These are phyloP conservation scores for Penicillium italicum DNA, from an alignment of 2,329 filamentous ascomycete species.

Conservation along the genomic window DNA sequence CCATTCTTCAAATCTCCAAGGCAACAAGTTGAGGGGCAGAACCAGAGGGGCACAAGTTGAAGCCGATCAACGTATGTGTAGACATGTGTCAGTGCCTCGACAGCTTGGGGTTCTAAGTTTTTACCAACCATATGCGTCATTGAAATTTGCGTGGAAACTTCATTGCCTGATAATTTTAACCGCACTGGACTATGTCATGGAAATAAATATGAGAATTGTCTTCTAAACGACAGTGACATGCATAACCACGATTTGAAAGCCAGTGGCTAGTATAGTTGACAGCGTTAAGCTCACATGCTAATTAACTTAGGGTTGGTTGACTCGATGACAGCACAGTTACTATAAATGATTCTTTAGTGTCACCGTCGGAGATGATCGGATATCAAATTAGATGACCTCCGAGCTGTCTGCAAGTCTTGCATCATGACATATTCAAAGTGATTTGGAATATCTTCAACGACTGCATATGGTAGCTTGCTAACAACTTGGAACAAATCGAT, in stretches of 20 bases:
- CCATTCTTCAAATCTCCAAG: background rate
- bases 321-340: no score
- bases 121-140: background rate
- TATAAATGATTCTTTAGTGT: background rate
- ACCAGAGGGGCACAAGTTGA: constrained; percentile 6
- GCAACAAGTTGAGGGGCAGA: constrained; percentile 2
- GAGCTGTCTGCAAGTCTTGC: background rate
- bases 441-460: background rate
- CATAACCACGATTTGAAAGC: background rate
- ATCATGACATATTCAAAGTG: background rate
- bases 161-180: background rate
- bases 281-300: background rate
- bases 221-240: background rate
- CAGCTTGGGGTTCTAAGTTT: background rate
- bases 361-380: background rate
- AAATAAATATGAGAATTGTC: background rate
- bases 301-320: background rate
- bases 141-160: background rate
- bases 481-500: background rate
- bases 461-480: background rate
- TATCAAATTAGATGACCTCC: background rate
- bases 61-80: constrained; percentile 9
- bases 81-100: background rate
- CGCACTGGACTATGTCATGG: background rate
- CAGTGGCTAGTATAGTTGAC: background rate